A percentile compares a stretch with the other conserved stretches of the same genome.
phyloP scores from a whole-genome alignment of 768 basidiomycete genomes.

The Psilocybe cubensis region DNA sequence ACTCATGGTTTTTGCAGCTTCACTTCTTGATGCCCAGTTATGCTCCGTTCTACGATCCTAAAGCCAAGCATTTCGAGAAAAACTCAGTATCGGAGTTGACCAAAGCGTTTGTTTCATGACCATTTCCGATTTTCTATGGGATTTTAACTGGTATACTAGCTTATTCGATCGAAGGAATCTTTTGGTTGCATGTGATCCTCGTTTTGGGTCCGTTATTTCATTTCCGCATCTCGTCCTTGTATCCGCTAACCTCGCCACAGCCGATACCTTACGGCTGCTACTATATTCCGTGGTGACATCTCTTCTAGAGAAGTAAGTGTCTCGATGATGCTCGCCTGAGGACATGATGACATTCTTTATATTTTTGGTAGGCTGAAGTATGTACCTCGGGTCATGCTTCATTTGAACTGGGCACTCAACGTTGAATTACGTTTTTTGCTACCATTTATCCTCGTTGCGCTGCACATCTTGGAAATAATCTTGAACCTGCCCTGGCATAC shows the following conservation, averaged over 20 bases:
- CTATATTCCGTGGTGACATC: conserved; percentile 85
- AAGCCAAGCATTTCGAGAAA: conserved; percentile 61
- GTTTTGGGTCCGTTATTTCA: conserved; percentile 58
- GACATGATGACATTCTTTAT: conserved; percentile 40
- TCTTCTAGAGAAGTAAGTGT: conserved; percentile 76
- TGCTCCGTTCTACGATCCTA: conserved; percentile 82
- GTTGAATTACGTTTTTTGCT: conserved; percentile 13
- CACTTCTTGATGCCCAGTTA: conserved; percentile 98
- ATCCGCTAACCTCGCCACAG: conserved; percentile 36
- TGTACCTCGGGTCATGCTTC: conserved; percentile 28
- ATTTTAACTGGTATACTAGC: conserved; percentile 36
- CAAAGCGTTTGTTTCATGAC: conserved; percentile 53
- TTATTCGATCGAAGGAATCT: conserved; percentile 82
- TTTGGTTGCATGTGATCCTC: conserved; percentile 83
- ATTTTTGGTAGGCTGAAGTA: conserved; percentile 52
- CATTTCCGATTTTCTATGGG: background rate
- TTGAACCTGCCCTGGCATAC: background rate
- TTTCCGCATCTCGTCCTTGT: background rate
- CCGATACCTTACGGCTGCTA: conserved; percentile 85
- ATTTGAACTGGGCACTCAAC: conserved; percentile 19
- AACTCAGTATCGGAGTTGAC: conserved; percentile 72
- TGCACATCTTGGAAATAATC: conserved; percentile 6
- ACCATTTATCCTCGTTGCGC: conserved; percentile 17
- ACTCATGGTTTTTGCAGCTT: conserved; percentile 49
- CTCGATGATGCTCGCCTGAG: conserved; percentile 15